These are phyloP conservation scores for Urochloa ruziziensis DNA, from an alignment of 176 grass and related monocot species.

Conservation along the genomic window DNA sequence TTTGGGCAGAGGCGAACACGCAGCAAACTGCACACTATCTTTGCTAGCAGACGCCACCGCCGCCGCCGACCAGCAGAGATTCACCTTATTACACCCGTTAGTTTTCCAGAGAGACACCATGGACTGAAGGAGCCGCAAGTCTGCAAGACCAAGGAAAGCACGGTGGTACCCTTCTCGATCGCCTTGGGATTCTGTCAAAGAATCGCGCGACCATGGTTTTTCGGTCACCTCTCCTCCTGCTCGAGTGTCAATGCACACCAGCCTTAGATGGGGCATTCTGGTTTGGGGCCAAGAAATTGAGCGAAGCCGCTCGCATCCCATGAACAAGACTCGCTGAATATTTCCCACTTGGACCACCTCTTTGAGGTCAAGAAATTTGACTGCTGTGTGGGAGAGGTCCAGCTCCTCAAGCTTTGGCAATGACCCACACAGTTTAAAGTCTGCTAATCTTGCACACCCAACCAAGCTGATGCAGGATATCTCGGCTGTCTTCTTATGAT, in stretches of 20 bases:
- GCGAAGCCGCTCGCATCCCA: neutral
- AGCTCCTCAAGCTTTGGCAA: neutral
- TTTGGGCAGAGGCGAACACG: neutral
- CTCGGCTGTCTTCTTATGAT: neutral
- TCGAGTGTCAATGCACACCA: slow-evolving; percentile 3
- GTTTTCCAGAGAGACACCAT: neutral
- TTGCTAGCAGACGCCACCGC: neutral
- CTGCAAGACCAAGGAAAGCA: neutral
- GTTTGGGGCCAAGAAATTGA: neutral
- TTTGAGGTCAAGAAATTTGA: neutral
- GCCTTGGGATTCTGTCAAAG: neutral
- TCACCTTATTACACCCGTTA: neutral
- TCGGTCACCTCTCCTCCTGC: neutral
- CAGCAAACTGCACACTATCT: neutral
- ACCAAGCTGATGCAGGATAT: neutral
- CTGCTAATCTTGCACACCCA: neutral
- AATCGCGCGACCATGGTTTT: neutral
- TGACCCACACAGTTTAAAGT: neutral
- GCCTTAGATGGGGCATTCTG: neutral
- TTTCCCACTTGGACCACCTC: neutral
- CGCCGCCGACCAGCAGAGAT: neutral
- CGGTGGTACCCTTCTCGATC: neutral
- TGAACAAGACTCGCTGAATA: neutral
- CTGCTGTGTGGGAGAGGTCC: neutral
- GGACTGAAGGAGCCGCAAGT: slow-evolving; percentile 1